phyloP scores from a whole-genome alignment of 1,139 yeast genomes.

The Zhuliangozyma parablackwelliae region DNA sequence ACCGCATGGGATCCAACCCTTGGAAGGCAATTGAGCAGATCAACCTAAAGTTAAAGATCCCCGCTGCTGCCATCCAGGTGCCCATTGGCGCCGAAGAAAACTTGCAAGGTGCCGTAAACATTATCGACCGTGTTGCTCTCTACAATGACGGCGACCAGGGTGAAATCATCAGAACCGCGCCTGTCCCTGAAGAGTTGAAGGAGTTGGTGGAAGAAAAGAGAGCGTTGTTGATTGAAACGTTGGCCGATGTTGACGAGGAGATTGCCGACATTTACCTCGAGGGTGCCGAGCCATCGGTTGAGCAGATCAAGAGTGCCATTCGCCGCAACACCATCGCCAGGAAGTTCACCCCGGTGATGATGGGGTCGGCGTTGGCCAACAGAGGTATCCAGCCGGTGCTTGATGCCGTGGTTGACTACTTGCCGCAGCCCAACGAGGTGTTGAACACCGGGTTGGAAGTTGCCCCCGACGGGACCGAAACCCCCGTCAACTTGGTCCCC shows the following conservation, averaged over 20 bases:
- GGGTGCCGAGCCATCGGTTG: constrained; percentile 80
- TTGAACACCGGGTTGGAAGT: constrained; percentile 81
- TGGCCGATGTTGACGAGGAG: constrained; percentile 97
- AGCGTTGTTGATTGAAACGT: constrained; percentile 76
- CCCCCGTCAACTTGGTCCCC: constrained; percentile 72
- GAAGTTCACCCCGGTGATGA: constrained; percentile 94
- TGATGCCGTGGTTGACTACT: constrained; percentile 92
- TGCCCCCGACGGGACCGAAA: constrained; percentile 45
- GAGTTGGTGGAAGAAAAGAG: constrained; percentile 83
- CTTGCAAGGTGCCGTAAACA: constrained; percentile 84
- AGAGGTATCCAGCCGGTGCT: constrained; percentile 92
- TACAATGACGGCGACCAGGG: constrained; percentile 94
- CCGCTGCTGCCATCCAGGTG: constrained; percentile 97
- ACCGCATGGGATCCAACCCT: constrained; percentile 98
- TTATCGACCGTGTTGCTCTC: constrained; percentile 79
- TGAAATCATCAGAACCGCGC: constrained; percentile 58
- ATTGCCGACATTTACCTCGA: constrained; percentile 91
- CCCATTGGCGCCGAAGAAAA: constrained; percentile 93
- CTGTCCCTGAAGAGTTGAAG: constrained; percentile 70
- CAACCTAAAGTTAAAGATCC: constrained; percentile 77
- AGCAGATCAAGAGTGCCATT: constrained; percentile 82
- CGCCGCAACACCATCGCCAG: constrained; percentile 96
- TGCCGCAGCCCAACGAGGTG: constrained; percentile 93
- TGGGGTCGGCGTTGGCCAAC: constrained; percentile 98
- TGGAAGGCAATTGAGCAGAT: constrained; percentile 92